Percentiles rank a stretch among this genome's conserved stretches.
These are phyloP conservation scores for Durusdinium trenchii DNA, from an alignment of 73 alveolate species.

Conservation along the genomic window DNA sequence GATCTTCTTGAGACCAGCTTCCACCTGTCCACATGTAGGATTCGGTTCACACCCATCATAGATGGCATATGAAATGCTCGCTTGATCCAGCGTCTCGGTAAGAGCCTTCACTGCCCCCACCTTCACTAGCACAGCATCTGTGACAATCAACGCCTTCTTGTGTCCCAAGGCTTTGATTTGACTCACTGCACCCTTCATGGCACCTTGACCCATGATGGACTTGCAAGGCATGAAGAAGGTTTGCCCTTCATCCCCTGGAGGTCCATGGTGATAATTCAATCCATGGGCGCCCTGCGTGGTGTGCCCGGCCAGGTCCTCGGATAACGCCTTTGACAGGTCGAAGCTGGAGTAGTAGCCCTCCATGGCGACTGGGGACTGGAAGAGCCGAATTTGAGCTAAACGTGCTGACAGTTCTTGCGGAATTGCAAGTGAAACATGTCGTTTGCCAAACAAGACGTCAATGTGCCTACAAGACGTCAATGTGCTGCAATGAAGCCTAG, in stretches of 20 bases:
- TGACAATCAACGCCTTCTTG: constrained; percentile 78
- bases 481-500: no score
- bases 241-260: constrained; percentile 45
- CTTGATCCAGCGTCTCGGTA: constrained; percentile 21
- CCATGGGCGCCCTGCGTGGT: constrained; percentile 84
- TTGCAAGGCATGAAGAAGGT: constrained; percentile 86
- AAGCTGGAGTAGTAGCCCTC: constrained; percentile 27
- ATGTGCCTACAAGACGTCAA: no score
- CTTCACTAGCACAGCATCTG: constrained; percentile 71
- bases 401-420: no score
- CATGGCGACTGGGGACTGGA: no score
- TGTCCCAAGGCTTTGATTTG: constrained; percentile 51
- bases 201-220: constrained; percentile 57
- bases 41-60: constrained; percentile 78
- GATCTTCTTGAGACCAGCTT: constrained; percentile 39
- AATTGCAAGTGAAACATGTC: no score
- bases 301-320: constrained; percentile 63
- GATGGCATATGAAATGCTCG: constrained; percentile 50
- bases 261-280: constrained; percentile 40
- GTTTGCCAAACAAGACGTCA: no score
- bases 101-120: constrained; percentile 75
- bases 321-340: background rate
- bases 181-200: constrained; percentile 39
- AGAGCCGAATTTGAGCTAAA: no score
- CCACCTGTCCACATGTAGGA: constrained; percentile 39